Conservation (phyloP, 306 rosid species). For the Clitoria ternatea region DNA sequence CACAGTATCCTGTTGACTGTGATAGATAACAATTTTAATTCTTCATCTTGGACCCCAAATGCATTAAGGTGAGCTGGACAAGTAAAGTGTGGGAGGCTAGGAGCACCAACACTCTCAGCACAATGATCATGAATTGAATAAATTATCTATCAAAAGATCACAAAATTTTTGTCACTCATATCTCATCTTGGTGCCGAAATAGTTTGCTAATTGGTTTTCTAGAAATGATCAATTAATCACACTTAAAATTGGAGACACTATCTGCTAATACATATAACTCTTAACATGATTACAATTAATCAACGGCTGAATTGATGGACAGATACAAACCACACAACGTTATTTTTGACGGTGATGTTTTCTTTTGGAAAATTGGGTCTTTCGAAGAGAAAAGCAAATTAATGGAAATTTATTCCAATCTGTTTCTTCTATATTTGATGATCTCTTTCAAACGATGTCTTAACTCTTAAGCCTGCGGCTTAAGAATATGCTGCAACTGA, state of each 20-base stretch:
- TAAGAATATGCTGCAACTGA: conserved; percentile 49
- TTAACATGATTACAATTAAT: not conserved
- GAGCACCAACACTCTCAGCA: not conserved
- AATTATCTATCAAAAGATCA: not conserved
- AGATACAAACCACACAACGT: not conserved
- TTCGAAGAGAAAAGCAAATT: not conserved
- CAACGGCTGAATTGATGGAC: not conserved
- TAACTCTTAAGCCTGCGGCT: conserved; percentile 28
- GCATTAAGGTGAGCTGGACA: not conserved
- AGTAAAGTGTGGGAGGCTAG: not conserved
- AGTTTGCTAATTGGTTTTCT: not conserved
- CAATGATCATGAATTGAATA: not conserved
- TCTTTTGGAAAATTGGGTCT: not conserved
- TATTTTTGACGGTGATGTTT: not conserved
- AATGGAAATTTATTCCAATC: not conserved
- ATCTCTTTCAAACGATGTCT: not conserved
- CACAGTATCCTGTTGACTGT: not conserved
- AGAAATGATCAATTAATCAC: not conserved
- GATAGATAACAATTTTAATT: not conserved
- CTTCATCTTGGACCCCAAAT: not conserved
- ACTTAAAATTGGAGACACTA: not conserved
- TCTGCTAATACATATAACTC: not conserved
- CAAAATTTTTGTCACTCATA: no score
- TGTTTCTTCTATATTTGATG: not conserved
- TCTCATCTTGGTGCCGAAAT: not conserved